Evolutionary conservation across 768 basidiomycete genomes (phyloP).

Genomic region (Lactarius sp.): DNA sequence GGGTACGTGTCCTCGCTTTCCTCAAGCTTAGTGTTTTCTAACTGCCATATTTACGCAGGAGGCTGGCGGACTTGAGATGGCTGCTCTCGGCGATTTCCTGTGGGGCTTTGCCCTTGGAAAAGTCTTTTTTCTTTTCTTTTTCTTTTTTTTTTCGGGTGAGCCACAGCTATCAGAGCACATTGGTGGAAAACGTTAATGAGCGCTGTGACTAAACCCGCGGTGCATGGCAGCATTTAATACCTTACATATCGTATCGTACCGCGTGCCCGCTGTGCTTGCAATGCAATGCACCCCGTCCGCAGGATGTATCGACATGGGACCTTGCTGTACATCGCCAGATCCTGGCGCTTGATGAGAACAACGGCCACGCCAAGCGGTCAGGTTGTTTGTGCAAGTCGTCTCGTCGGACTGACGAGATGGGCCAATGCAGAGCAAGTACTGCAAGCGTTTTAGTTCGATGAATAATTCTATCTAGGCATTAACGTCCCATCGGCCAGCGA

Average conservation of each 20-base stretch:
- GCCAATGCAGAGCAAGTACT: too few species aligned
- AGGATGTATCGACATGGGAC: background rate
- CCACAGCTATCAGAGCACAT: too few species aligned
- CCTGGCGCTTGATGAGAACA: background rate
- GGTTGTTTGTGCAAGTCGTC: background rate
- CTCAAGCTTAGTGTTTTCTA: background rate
- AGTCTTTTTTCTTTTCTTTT: background rate
- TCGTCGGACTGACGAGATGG: too few species aligned
- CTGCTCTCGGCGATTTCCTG: slow-evolving; percentile 71
- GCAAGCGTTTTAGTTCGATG: background rate
- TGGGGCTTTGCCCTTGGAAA: slow-evolving; percentile 32
- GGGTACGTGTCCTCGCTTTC: slow-evolving; percentile 35
- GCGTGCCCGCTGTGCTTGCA: background rate
- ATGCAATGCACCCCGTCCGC: background rate
- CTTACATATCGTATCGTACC: background rate
- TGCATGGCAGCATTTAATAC: background rate
- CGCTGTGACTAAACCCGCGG: background rate
- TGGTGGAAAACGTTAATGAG: background rate
- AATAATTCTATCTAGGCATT: slow-evolving; percentile 7
- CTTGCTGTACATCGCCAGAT: background rate
- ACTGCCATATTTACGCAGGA: slow-evolving; percentile 40
- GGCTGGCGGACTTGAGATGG: slow-evolving; percentile 78
- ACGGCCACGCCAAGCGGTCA: background rate
- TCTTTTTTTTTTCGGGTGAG: too few species aligned
- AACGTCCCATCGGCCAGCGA: slow-evolving; percentile 6